These are phyloP conservation scores for Coemansia sp. DNA, from an alignment of 192 early-diverging fungal genomes.

Conservation along the genomic window DNA sequence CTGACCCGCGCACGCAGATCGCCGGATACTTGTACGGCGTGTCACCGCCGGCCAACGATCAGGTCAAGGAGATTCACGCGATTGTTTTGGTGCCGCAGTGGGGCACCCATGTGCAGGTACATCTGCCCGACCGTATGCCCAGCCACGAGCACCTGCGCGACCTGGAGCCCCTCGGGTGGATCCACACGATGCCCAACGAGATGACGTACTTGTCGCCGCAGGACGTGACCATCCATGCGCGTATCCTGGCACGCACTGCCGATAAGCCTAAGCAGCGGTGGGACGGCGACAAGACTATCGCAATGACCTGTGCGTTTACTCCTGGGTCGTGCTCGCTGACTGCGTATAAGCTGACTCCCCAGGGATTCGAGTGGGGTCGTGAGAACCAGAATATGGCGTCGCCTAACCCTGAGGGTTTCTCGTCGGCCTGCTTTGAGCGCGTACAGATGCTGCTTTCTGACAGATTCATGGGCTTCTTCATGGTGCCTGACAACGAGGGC, in stretches of 20 bases:
- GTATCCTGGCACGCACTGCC: constrained; percentile 78
- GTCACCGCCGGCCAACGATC: constrained; percentile 80
- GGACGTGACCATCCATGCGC: constrained; percentile 89
- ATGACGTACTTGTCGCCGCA: constrained; percentile 80
- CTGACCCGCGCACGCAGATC: constrained; percentile 94
- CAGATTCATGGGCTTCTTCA: constrained; percentile 96
- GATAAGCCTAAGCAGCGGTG: constrained; percentile 65
- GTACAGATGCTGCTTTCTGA: constrained; percentile 97
- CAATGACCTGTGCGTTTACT: constrained; percentile 95
- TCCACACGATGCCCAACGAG: constrained; percentile 96
- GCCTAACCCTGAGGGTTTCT: constrained; percentile 80
- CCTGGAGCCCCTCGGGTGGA: constrained; percentile 95
- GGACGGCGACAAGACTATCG: constrained; percentile 93
- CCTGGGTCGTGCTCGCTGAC: constrained; percentile 96
- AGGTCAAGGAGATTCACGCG: constrained; percentile 93
- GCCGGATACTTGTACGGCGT: constrained; percentile 94
- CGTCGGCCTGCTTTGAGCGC: constrained; percentile 87
- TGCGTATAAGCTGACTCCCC: constrained; percentile 93
- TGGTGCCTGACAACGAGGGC: constrained; percentile 91
- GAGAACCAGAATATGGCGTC: constrained; percentile 84
- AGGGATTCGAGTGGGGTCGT: constrained; percentile 95
- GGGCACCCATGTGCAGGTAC: constrained; percentile 94
- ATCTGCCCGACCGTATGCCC: constrained; percentile 84
- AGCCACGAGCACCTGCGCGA: constrained; percentile 89
- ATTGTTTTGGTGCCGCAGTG: constrained; percentile 98